Evolutionary conservation across 306 rosid genomes (phyloP).

Genomic region (Senna siamea): DNA sequence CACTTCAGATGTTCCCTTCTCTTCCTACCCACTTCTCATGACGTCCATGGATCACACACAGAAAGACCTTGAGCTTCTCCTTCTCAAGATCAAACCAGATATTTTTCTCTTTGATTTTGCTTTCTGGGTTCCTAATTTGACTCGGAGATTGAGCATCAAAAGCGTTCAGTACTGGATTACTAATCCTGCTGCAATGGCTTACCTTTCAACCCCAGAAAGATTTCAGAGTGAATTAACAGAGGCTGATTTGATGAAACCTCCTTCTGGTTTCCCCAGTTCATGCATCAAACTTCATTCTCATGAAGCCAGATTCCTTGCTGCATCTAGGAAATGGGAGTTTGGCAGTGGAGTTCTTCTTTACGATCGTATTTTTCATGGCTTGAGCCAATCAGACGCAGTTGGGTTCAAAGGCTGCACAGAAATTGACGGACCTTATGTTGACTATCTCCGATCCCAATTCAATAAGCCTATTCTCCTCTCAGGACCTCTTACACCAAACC

Average conservation of each 20-base stretch:
- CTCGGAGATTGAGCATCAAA: background rate
- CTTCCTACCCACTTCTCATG: background rate
- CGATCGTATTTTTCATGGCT: background rate
- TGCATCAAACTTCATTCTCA: conserved; percentile 20
- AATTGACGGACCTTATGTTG: conserved; percentile 32
- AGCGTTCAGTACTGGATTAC: background rate
- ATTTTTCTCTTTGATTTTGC: conserved; percentile 1
- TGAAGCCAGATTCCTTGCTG: conserved; percentile 27
- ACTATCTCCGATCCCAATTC: conserved; percentile 21
- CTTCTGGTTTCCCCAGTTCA: conserved; percentile 28
- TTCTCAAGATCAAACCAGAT: background rate
- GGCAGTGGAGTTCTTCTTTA: conserved; percentile 26
- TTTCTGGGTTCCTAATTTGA: background rate
- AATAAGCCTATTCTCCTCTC: conserved; percentile 34
- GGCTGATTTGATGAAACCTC: conserved; percentile 20
- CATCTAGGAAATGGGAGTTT: background rate
- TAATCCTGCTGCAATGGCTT: background rate
- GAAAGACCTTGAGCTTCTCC: background rate
- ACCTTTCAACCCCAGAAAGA: background rate
- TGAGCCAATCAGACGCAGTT: conserved; percentile 11
- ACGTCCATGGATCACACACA: conserved; percentile 9
- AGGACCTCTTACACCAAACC: conserved; percentile 40
- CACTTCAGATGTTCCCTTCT: background rate
- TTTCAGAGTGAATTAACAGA: background rate
- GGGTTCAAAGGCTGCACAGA: conserved; percentile 40